Evolutionary conservation across 2,329 filamentous ascomycete genomes (phyloP).

Genomic region (Diplodia sapinea): DNA sequence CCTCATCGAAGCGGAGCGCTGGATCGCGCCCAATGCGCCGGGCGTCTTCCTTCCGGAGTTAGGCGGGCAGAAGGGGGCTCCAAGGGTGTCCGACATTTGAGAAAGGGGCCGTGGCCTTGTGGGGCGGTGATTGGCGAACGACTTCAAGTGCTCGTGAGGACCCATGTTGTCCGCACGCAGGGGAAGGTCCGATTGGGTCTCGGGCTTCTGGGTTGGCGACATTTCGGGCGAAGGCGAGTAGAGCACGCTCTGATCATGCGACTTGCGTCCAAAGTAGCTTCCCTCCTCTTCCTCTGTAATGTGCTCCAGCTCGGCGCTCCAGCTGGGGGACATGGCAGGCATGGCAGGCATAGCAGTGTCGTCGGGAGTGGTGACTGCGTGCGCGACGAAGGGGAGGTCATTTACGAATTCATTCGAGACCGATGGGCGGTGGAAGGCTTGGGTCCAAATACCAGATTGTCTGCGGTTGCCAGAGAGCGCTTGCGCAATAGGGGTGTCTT

Average conservation of each 20-base stretch:
- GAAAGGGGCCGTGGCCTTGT: conserved; percentile 38
- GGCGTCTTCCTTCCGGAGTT: conserved; percentile 33
- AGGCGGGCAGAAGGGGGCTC: conserved; percentile 47
- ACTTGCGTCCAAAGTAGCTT: conserved; percentile 37
- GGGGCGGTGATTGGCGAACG: conserved; percentile 24
- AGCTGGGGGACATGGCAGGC: conserved; percentile 48
- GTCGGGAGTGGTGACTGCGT: conserved; percentile 52
- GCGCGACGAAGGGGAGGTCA: conserved; percentile 42
- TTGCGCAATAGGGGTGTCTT: conserved; percentile 24
- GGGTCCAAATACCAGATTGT: conserved; percentile 45
- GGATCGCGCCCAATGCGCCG: conserved; percentile 7
- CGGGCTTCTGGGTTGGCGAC: conserved; percentile 29
- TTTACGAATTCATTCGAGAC: conserved; percentile 36
- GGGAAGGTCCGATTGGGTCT: conserved; percentile 24
- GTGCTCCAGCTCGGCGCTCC: conserved; percentile 45
- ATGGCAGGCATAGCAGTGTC: conserved; percentile 38
- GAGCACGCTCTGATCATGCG: conserved; percentile 38
- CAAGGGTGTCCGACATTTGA: conserved; percentile 54
- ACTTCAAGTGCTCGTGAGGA: conserved; percentile 30
- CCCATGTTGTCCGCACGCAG: conserved; percentile 24
- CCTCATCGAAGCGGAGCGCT: conserved; percentile 20
- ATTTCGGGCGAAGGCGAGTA: conserved; percentile 30
- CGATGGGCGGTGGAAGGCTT: conserved; percentile 32
- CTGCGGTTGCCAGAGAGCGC: conserved; percentile 32
- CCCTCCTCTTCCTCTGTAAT: conserved; percentile 45